These are phyloP conservation scores for Cladosporium sp. DNA, from an alignment of 2,329 filamentous ascomycete species.

Conservation along the genomic window DNA sequence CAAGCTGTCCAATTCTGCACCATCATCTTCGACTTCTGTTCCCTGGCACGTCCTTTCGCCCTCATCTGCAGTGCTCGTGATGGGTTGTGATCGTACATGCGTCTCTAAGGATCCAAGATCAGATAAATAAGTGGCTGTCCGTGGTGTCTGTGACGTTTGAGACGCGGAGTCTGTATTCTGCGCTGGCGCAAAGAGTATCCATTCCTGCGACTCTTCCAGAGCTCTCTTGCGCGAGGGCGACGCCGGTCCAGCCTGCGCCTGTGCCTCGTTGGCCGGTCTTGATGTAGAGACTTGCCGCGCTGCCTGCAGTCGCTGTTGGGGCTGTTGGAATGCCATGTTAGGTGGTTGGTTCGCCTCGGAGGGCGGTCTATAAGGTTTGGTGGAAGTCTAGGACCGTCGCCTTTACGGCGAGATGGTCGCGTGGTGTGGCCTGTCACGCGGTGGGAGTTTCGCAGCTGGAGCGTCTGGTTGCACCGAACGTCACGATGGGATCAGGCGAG, in stretches of 20 bases:
- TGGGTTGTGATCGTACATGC: conserved; percentile 54
- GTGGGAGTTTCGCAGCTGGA: background rate
- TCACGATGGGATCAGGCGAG: background rate
- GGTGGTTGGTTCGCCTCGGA: conserved; percentile 4
- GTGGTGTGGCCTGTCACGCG: conserved; percentile 8
- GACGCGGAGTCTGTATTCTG: conserved; percentile 56
- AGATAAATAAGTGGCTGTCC: conserved; percentile 67
- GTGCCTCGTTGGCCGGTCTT: conserved; percentile 10
- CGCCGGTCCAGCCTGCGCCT: conserved; percentile 14
- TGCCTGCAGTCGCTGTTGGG: conserved; percentile 28
- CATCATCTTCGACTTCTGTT: conserved; percentile 50
- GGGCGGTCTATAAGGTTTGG: conserved; percentile 2
- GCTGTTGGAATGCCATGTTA: conserved; percentile 31
- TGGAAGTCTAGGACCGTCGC: background rate
- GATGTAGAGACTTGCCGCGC: conserved; percentile 22
- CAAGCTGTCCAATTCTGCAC: conserved; percentile 82
- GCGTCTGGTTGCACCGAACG: background rate
- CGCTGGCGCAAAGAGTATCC: conserved; percentile 79
- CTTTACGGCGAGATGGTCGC: background rate
- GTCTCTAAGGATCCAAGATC: conserved; percentile 77
- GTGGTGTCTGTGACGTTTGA: conserved; percentile 63
- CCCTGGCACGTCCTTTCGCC: conserved; percentile 24
- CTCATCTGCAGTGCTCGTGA: conserved; percentile 39
- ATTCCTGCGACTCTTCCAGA: conserved; percentile 78
- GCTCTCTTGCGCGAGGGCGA: conserved; percentile 41